Conservation (phyloP, 371 early-diverging fungal genomes). For the Mucor indicus region DNA sequence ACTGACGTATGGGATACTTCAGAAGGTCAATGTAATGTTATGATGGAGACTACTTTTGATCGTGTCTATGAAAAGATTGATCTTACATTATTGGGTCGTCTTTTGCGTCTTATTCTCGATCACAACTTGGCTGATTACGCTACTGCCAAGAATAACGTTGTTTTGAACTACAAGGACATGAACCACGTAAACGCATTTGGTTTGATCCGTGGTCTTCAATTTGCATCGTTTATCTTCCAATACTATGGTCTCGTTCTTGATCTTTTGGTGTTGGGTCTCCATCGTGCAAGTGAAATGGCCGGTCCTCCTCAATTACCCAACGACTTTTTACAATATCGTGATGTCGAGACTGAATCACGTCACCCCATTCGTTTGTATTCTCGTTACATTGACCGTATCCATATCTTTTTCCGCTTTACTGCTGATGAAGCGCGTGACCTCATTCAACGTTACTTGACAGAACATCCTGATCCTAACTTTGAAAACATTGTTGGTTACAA, state of each 20-base stretch:
- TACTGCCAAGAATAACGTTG: conserved; percentile 97
- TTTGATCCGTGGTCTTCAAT: conserved; percentile 97
- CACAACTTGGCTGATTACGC: conserved; percentile 99
- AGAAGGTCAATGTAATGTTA: conserved; percentile 90
- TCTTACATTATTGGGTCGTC: conserved; percentile 92
- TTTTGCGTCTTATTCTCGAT: conserved; percentile 95
- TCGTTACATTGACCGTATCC: conserved; percentile 91
- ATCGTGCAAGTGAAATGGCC: conserved; percentile 95
- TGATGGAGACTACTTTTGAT: conserved; percentile 92
- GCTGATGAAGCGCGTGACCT: conserved; percentile 93
- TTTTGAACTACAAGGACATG: conserved; percentile 99
- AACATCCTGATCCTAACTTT: conserved; percentile 98
- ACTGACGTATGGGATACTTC: conserved; percentile 93
- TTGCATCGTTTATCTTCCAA: conserved; percentile 96
- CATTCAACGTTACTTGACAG: conserved; percentile 94
- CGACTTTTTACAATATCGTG: conserved; percentile 95
- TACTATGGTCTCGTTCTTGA: conserved; percentile 97
- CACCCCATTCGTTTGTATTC: conserved; percentile 98
- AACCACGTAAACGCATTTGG: conserved; percentile 97
- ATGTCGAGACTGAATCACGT: conserved; percentile 86
- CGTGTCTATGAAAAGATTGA: conserved; percentile 97
- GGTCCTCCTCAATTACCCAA: conserved; percentile 93
- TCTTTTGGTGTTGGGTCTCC: conserved; percentile 93
- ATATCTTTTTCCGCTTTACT: conserved; percentile 93
- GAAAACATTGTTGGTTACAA: conserved; percentile 98